These are phyloP conservation scores for Lepidium sativum DNA, from an alignment of 345 rosid genomes.

Conservation along the genomic window DNA sequence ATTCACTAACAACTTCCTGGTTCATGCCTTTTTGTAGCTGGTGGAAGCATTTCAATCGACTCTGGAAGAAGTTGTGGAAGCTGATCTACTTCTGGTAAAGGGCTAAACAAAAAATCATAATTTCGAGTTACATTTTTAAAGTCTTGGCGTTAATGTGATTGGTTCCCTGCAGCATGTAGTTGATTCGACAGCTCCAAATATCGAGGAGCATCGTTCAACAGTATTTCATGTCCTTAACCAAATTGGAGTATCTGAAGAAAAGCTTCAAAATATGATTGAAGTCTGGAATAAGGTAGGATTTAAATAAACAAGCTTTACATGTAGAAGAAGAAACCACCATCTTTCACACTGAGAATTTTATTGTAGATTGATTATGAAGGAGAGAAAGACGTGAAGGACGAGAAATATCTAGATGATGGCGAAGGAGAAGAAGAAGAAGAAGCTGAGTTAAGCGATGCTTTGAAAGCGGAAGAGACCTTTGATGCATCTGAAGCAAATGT, in stretches of 20 bases:
- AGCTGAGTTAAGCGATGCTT: constrained; percentile 1
- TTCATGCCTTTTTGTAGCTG: constrained; percentile 32
- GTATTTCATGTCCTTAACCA: constrained; percentile 80
- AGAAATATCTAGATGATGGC: constrained; percentile 21
- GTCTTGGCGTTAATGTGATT: neutral
- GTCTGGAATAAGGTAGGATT: constrained; percentile 82
- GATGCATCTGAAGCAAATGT: constrained; percentile 22
- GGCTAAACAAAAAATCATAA: neutral
- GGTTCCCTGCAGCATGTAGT: constrained; percentile 59
- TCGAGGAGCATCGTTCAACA: constrained; percentile 79
- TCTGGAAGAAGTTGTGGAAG: constrained; percentile 89
- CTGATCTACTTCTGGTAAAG: constrained; percentile 83
- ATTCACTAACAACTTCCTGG: neutral
- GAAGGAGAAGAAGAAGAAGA: constrained; percentile 21
- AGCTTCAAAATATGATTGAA: constrained; percentile 76
- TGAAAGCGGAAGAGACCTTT: constrained; percentile 25
- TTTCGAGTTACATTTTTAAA: neutral
- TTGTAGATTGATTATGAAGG: constrained; percentile 66
- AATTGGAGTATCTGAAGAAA: constrained; percentile 86
- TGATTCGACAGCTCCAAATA: constrained; percentile 86
- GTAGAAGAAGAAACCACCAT: neutral
- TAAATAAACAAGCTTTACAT: neutral
- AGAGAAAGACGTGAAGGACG: constrained; percentile 36
- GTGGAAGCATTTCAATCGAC: constrained; percentile 95
- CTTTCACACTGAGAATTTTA: neutral